These are phyloP conservation scores for Penicillium lagena DNA, from an alignment of 495 filamentous ascomycete genomes.

Conservation along the genomic window DNA sequence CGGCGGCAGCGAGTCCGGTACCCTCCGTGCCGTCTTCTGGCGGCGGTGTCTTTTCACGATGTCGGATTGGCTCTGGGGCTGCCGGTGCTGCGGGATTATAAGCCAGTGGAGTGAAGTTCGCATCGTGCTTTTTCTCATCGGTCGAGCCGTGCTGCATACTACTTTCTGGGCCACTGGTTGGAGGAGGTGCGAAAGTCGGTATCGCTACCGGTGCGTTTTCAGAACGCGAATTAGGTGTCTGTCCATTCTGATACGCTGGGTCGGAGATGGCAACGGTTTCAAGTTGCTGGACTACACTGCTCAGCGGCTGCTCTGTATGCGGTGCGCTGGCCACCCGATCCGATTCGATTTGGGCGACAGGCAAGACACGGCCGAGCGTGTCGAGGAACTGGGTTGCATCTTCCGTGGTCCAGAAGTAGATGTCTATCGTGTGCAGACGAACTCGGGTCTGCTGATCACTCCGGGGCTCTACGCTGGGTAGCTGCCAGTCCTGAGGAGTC, in stretches of 20 bases:
- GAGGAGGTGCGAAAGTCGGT: constrained; percentile 36
- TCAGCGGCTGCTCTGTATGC: constrained; percentile 51
- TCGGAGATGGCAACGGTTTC: constrained; percentile 73
- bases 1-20: constrained; percentile 65
- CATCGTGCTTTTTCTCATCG: constrained; percentile 33
- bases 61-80: constrained; percentile 73
- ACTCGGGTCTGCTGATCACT: constrained; percentile 67
- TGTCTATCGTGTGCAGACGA: constrained; percentile 74
- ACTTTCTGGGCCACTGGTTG: constrained; percentile 23
- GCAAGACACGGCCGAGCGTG: constrained; percentile 52
- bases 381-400: constrained; percentile 73
- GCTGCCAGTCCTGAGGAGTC: constrained; percentile 64
- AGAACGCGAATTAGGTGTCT: constrained; percentile 41
- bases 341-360: constrained; percentile 49
- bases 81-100: constrained; percentile 90
- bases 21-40: constrained; percentile 63
- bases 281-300: constrained; percentile 76
- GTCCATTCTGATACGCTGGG: constrained; percentile 50
- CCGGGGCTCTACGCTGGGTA: constrained; percentile 62
- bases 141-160: constrained; percentile 14
- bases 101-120: constrained; percentile 61
- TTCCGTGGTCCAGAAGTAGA: constrained; percentile 81
- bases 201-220: constrained; percentile 23
- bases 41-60: constrained; percentile 87
- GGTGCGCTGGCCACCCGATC: constrained; percentile 36